Percentiles rank a stretch among this genome's conserved stretches.
phyloP scores from a whole-genome alignment of 257 asterid genomes.

The Lithospermum erythrorhizon region DNA sequence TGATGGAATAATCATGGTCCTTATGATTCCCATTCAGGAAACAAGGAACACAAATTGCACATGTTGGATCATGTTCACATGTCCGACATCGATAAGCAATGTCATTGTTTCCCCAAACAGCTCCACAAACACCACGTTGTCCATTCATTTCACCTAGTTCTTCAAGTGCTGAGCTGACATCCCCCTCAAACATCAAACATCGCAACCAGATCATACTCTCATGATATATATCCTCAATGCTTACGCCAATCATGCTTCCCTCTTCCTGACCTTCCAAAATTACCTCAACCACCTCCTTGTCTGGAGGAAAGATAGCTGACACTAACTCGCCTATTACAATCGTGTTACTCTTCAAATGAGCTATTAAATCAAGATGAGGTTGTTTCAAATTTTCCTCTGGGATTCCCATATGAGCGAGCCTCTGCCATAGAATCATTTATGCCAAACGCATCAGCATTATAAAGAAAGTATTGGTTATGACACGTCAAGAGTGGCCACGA shows the following conservation, averaged over 20 bases:
- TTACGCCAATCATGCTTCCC: slow-evolving; percentile 13
- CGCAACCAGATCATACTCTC: slow-evolving; percentile 75
- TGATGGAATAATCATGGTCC: slow-evolving; percentile 84
- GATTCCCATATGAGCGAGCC: slow-evolving; percentile 60
- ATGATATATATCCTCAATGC: slow-evolving; percentile 28
- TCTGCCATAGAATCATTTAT: slow-evolving; percentile 33
- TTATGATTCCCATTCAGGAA: slow-evolving; percentile 85
- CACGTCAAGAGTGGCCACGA: neutral
- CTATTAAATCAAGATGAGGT: slow-evolving; percentile 50
- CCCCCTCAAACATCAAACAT: slow-evolving; percentile 94
- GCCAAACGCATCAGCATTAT: neutral
- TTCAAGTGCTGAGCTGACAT: slow-evolving; percentile 50
- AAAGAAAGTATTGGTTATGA: neutral
- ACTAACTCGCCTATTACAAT: slow-evolving; percentile 34
- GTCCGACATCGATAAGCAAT: slow-evolving; percentile 91
- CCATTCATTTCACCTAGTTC: slow-evolving; percentile 44
- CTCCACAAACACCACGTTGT: slow-evolving; percentile 87
- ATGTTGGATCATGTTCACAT: slow-evolving; percentile 90
- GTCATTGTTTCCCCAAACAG: slow-evolving; percentile 85
- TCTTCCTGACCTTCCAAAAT: slow-evolving; percentile 18
- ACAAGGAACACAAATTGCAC: slow-evolving; percentile 97
- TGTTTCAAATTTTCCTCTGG: slow-evolving; percentile 35
- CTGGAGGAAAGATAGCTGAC: slow-evolving; percentile 57
- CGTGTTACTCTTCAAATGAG: slow-evolving; percentile 45
- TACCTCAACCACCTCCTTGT: slow-evolving; percentile 36